A percentile compares a stretch with the other conserved stretches of the same genome.
These are phyloP conservation scores for Xylariaceae sp. DNA, from an alignment of 2,329 filamentous ascomycete genomes.

Conservation along the genomic window DNA sequence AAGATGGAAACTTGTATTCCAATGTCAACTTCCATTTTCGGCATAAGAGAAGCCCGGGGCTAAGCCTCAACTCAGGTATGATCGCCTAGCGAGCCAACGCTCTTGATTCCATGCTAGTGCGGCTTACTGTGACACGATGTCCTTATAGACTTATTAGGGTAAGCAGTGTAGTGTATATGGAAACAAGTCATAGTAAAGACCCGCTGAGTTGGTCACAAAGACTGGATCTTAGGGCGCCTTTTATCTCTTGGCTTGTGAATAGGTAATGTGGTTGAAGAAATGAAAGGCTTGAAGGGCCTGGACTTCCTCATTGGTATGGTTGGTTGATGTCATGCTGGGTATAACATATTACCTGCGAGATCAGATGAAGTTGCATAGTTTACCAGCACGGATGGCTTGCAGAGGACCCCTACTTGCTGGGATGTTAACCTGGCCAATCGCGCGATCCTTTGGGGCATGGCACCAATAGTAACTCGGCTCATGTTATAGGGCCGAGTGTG, in stretches of 20 bases:
- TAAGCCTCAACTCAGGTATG: conserved; percentile 12
- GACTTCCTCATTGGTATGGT: conserved; percentile 8
- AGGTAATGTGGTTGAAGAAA: conserved; percentile 10
- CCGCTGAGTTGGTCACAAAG: conserved; percentile 10
- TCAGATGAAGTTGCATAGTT: conserved; percentile 11
- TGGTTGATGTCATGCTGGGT: conserved; percentile 17
- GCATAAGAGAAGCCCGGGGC: conserved; percentile 7
- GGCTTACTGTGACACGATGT: conserved; percentile 20
- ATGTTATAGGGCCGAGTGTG: conserved; percentile 24
- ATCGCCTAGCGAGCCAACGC: conserved; percentile 12
- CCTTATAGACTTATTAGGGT: conserved; percentile 9
- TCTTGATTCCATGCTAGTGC: conserved; percentile 9
- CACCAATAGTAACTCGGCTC: conserved; percentile 20
- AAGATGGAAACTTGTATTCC: background rate
- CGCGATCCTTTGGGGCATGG: background rate
- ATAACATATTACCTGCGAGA: background rate
- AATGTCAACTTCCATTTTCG: conserved; percentile 16
- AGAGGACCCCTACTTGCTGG: conserved; percentile 1
- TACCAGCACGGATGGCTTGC: conserved; percentile 4
- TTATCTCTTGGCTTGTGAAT: conserved; percentile 24
- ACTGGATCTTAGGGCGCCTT: conserved; percentile 10
- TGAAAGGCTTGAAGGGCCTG: conserved; percentile 15
- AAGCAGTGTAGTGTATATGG: conserved; percentile 13
- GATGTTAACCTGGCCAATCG: conserved; percentile 7
- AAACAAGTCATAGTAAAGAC: conserved; percentile 21